Evolutionary conservation across 768 basidiomycete species (phyloP), one percentile per base, ranked within the genome.

Genomic region (Termitomyces sp.): DNA sequence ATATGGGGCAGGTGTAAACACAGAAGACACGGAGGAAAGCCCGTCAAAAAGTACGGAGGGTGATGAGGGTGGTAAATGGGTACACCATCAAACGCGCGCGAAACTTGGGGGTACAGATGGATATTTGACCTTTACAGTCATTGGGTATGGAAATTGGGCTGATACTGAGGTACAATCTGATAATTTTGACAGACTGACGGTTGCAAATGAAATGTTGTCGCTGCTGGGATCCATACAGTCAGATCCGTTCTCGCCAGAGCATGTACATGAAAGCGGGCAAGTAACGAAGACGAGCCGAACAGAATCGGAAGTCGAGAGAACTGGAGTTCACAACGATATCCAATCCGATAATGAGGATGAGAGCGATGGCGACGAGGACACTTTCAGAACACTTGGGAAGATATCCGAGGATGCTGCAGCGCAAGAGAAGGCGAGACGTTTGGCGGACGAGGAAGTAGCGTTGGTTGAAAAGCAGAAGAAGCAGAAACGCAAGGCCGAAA

Each of bases 131-230:
- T 95, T 96, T 66, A 94, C 89, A 0, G 92, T 97, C 34, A 86
- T 95, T 47, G 94, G 94, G 95, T 92, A 66, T 57, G 86, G 74
- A 26, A 43, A 54, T 47, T 33, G 49, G 39, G 32, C 18, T 24
- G 22, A n/a, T 60, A 44, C 30, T 34, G 58, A 13, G 12, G 24
- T 22, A 57, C 40, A 30, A 66, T 22, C 63, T 61, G 51, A 30
- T 34, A 48, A 58, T 45, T 57, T 50, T 20, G 18, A 55, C 55
- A 97, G 95, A 26, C 70, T 95, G 58, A 94, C 88, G 14, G 84
- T 95, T 34, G 93, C 93, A 33, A 95, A 97, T 67, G 89, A 95
- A 68, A 95, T 96, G 93, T 74, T 97, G 20, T 95, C 93, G 2
- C 74, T 97, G 13, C 79, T 91, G 32, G 94, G 94, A 9, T 94